A percentile compares a stretch with the other conserved stretches of the same genome.
phyloP scores from a whole-genome alignment of 1,139 yeast genomes.

The Suhomyces kunorum region DNA sequence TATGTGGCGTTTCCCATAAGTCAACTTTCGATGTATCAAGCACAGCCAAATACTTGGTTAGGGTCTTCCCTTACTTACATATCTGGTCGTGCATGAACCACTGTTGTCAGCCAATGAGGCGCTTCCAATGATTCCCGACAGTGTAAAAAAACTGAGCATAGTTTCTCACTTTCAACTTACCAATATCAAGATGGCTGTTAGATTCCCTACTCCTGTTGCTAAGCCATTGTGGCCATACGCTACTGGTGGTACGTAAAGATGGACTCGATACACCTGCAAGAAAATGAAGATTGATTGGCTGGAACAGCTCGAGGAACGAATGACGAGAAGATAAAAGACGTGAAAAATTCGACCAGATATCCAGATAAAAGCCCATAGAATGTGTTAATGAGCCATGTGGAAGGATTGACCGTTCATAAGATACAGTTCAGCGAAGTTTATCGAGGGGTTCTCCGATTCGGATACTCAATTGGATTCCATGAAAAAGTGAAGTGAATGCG shows the following conservation, averaged over 20 bases:
- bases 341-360: background rate
- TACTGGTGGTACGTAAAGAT: constrained; percentile 48
- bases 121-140: constrained; percentile 13
- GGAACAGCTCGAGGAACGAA: background rate
- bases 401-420: no score
- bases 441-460: no score
- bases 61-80: no score
- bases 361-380: no score
- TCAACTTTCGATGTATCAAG: no score
- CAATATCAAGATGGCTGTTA: constrained; percentile 21
- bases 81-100: constrained; percentile 8
- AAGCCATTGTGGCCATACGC: constrained; percentile 53
- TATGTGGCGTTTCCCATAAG: no score
- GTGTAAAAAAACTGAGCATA: constrained; percentile 10
- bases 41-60: no score
- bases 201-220: constrained; percentile 49
- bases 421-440: no score
- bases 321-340: background rate
- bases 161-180: constrained; percentile 5
- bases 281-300: background rate
- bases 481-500: no score
- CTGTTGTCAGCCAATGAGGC: constrained; percentile 12
- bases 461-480: no score
- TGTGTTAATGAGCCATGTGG: no score
- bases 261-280: background rate